Evolutionary conservation across 176 grass and related monocot genomes (phyloP).

Genomic region (Oryza nivara): DNA sequence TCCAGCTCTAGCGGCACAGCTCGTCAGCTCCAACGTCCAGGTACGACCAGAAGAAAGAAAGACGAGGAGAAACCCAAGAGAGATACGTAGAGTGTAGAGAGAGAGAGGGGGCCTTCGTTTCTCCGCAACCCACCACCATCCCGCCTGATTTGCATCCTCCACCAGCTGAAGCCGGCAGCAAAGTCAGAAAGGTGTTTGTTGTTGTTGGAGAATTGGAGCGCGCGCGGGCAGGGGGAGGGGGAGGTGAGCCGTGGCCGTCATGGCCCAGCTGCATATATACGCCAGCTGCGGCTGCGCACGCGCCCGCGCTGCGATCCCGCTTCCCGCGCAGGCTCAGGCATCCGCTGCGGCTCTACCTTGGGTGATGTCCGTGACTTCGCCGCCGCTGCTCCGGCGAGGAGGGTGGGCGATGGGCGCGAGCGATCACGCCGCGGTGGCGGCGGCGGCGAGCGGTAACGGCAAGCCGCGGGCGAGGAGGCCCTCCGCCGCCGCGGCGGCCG

Average conservation of each 20-base stretch:
- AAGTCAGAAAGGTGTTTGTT: constrained; percentile 32
- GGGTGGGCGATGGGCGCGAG: constrained; percentile 40
- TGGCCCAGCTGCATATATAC: constrained; percentile 61
- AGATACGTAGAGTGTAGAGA: background rate
- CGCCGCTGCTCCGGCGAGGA: background rate
- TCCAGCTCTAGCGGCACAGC: background rate
- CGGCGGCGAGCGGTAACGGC: background rate
- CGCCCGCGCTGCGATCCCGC: background rate
- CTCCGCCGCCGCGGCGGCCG: constrained; percentile 51
- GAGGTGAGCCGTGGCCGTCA: constrained; percentile 49
- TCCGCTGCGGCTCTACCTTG: background rate
- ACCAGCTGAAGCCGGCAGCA: constrained; percentile 28
- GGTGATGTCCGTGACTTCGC: background rate
- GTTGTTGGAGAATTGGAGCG: background rate
- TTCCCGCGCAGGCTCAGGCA: background rate
- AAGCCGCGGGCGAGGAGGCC: constrained; percentile 74
- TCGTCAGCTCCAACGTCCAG: background rate
- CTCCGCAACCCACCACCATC: background rate
- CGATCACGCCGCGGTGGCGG: constrained; percentile 19
- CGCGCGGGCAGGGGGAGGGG: constrained; percentile 12
- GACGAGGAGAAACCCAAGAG: background rate
- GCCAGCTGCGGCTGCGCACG: constrained; percentile 29
- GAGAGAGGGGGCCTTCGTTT: background rate
- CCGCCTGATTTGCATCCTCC: constrained; percentile 44
- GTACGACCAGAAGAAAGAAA: constrained; percentile 33